These are phyloP conservation scores for Talaromyces sp. DNA, from an alignment of 2,329 filamentous ascomycete species.

Conservation along the genomic window DNA sequence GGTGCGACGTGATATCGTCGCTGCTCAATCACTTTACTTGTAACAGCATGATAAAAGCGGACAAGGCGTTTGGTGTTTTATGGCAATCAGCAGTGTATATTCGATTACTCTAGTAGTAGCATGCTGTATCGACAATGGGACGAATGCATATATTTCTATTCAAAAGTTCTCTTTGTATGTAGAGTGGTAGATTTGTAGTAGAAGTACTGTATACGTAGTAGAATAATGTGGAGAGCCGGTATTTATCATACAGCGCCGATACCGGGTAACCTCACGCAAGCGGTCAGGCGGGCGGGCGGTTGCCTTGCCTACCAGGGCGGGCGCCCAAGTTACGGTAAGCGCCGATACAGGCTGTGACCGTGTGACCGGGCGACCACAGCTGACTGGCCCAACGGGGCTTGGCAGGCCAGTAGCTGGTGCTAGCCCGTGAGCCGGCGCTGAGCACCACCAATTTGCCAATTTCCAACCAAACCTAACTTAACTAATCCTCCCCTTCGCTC, in stretches of 20 bases:
- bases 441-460: not conserved
- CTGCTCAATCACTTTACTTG: constrained; percentile 87
- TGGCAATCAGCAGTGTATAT: not conserved
- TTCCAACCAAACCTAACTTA: not conserved
- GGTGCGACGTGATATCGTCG: constrained; percentile 89
- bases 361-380: not conserved
- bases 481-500: constrained; percentile 15
- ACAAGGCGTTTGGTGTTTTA: not conserved
- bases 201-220: not conserved
- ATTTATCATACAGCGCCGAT: not conserved
- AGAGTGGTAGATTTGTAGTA: not conserved
- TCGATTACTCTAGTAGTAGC: not conserved
- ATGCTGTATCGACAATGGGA: not conserved
- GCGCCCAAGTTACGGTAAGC: not conserved
- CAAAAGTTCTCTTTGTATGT: too few relatives aligned
- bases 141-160: not conserved
- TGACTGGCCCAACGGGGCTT: not conserved
- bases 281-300: not conserved
- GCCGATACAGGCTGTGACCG: not conserved
- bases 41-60: constrained; percentile 38
- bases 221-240: not conserved
- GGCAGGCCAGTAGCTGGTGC: not conserved
- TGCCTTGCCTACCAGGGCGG: not conserved
- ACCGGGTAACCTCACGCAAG: not conserved
- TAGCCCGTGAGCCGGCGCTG: not conserved